These are phyloP conservation scores for Cystofilobasidium bisporidii DNA, from an alignment of 768 basidiomycete genomes.

Conservation along the genomic window DNA sequence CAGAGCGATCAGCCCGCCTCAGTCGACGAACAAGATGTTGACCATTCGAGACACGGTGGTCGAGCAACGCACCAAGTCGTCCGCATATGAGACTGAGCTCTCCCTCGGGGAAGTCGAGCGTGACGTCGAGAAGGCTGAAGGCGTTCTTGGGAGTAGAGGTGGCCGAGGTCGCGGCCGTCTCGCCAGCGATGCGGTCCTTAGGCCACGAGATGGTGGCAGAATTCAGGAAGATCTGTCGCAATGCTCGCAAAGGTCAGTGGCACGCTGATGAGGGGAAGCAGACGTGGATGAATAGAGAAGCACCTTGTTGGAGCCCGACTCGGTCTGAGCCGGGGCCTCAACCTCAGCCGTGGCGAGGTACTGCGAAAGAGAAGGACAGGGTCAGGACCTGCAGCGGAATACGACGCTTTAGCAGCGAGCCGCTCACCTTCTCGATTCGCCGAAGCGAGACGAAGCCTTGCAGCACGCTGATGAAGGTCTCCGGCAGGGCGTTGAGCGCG, in stretches of 20 bases:
- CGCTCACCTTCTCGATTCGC: constrained; percentile 60
- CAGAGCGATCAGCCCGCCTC: background rate
- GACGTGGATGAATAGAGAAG: constrained; percentile 38
- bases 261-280: background rate
- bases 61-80: constrained; percentile 46
- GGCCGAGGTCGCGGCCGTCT: constrained; percentile 45
- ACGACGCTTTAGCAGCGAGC: background rate
- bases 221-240: constrained; percentile 44
- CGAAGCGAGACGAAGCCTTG: constrained; percentile 65
- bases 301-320: constrained; percentile 43
- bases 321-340: constrained; percentile 50
- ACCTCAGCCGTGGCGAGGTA: constrained; percentile 74
- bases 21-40: background rate
- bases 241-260: too few species aligned
- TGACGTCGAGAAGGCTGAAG: constrained; percentile 70
- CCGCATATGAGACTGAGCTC: constrained; percentile 87
- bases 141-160: constrained; percentile 62
- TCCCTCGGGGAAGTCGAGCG: constrained; percentile 67
- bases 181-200: constrained; percentile 49
- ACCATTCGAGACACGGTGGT: too few species aligned
- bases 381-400: background rate
- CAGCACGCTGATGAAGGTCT: constrained; percentile 80
- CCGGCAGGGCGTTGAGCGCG: constrained; percentile 67
- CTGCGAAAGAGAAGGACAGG: constrained; percentile 34
- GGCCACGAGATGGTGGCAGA: constrained; percentile 89